Conservation (phyloP, 2,329 filamentous ascomycete genomes). For the Cordyceps militaris region DNA sequence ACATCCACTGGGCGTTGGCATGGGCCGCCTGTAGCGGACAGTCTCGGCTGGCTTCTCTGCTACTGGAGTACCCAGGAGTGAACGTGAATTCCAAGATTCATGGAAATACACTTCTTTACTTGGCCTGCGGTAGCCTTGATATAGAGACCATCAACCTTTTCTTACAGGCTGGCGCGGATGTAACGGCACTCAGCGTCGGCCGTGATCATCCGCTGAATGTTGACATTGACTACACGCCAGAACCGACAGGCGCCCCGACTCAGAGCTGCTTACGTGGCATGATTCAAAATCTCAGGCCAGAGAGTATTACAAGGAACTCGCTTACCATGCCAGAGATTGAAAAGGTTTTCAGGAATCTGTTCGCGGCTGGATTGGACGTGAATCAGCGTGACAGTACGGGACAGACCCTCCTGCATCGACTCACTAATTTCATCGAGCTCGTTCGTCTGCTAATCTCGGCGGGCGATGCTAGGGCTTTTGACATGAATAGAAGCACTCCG, state of each 20-base stretch:
- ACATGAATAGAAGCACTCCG: not conserved
- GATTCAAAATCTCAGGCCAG: not conserved
- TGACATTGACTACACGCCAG: not conserved
- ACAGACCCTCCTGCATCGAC: not conserved
- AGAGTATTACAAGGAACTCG: not conserved
- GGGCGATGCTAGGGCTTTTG: not conserved
- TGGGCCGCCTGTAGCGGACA: constrained; percentile 2
- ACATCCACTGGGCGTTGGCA: not conserved
- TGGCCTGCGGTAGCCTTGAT: not conserved
- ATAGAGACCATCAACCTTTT: not conserved
- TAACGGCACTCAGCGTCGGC: constrained; percentile 14
- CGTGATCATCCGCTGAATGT: not conserved
- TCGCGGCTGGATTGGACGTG: not conserved
- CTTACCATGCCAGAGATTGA: not conserved
- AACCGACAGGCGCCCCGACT: not conserved
- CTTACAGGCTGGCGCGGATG: constrained; percentile 19
- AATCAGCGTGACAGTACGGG: not conserved
- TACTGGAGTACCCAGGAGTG: not conserved
- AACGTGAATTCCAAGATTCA: not conserved
- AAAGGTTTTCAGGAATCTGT: not conserved
- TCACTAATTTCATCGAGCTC: not conserved
- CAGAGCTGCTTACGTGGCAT: not conserved
- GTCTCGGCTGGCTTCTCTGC: not conserved
- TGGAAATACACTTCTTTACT: not conserved
- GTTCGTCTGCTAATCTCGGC: not conserved